Conservation (phyloP, 164 flowering plant genomes). For the Macadamia tetraphylla region DNA sequence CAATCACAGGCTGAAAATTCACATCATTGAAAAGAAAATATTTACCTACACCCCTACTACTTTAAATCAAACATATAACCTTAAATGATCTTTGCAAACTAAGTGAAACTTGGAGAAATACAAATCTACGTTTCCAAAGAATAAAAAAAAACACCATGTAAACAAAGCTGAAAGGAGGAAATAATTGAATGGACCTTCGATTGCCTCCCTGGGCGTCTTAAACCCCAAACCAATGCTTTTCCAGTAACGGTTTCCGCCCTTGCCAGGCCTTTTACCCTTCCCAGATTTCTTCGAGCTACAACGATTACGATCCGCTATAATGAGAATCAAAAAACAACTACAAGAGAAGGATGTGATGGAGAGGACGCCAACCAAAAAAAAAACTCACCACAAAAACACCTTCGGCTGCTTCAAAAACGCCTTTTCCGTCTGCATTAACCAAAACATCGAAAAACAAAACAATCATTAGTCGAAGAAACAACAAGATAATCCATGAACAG, state of each 20-base stretch:
- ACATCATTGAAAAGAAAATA: too few species aligned
- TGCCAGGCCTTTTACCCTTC: constrained; percentile 56
- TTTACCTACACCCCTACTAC: too few species aligned
- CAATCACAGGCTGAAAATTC: too few species aligned
- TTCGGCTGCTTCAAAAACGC: constrained; percentile 67
- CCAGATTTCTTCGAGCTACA: constrained; percentile 42
- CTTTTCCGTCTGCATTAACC: constrained; percentile 46
- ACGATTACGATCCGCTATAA: background rate
- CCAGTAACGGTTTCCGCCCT: constrained; percentile 55
- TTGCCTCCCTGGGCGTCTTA: constrained; percentile 56
- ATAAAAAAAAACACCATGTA: too few species aligned
- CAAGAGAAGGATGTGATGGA: too few species aligned
- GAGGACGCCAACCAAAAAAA: too few species aligned
- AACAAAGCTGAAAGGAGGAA: background rate
- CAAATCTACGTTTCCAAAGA: too few species aligned
- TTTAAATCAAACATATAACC: too few species aligned
- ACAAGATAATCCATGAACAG: too few species aligned
- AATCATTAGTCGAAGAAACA: too few species aligned
- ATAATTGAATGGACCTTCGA: constrained; percentile 26
- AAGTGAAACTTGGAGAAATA: too few species aligned
- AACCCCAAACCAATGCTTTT: constrained; percentile 48
- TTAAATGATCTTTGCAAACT: too few species aligned
- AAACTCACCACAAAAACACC: constrained; percentile 39
- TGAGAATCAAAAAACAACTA: background rate
- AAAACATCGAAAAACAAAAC: background rate